phyloP scores from a whole-genome alignment of 805 yeast species.

The Ogataea glucozyma region DNA sequence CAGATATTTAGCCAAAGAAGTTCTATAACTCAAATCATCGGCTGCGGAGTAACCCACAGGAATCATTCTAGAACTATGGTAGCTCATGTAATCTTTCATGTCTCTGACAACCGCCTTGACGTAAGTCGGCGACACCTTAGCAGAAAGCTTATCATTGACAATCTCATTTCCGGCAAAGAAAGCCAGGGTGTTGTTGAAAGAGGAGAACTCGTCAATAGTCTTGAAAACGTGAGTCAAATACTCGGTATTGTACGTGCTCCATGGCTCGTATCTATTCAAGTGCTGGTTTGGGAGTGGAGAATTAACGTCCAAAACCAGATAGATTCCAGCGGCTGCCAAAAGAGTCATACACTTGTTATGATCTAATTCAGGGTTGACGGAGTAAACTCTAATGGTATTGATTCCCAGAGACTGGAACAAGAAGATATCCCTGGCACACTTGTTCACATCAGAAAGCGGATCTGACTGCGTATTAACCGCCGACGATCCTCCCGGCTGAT shows the following conservation, averaged over 20 bases:
- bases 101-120: conserved; percentile 80
- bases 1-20: conserved; percentile 74
- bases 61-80: conserved; percentile 60
- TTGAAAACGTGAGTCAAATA: conserved; percentile 77
- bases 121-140: conserved; percentile 68
- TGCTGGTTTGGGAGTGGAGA: conserved; percentile 80
- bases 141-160: conserved; percentile 75
- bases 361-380: conserved; percentile 76
- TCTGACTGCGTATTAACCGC: conserved; percentile 59
- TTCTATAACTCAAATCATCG: conserved; percentile 79
- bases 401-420: conserved; percentile 83
- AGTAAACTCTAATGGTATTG: conserved; percentile 85
- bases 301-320: conserved; percentile 85
- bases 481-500: conserved; percentile 95
- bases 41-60: conserved; percentile 98
- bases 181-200: conserved; percentile 85
- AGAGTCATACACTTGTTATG: conserved; percentile 92
- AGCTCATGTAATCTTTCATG: conserved; percentile 67
- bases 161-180: conserved; percentile 93
- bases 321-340: conserved; percentile 91
- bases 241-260: conserved; percentile 74
- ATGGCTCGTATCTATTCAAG: conserved; percentile 88
- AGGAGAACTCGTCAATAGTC: conserved; percentile 77
- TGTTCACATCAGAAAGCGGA: conserved; percentile 70
- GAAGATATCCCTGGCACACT: conserved; percentile 79